Evolutionary conservation across 768 basidiomycete genomes (phyloP).

Genomic region (Auriscalpium microsporum): DNA sequence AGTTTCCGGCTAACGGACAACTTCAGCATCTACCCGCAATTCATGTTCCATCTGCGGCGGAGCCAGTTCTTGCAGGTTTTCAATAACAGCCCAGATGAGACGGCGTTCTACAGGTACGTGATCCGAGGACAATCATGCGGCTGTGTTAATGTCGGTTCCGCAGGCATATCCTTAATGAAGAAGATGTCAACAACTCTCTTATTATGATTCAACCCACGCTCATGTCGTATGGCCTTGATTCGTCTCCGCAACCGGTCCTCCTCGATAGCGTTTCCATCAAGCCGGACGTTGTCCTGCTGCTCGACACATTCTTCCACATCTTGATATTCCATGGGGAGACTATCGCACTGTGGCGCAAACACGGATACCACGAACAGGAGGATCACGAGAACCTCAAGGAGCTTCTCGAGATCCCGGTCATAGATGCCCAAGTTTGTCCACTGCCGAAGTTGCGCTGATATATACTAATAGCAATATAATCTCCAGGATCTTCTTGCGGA

Average conservation of each 20-base stretch:
- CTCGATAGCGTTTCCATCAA: constrained; percentile 98
- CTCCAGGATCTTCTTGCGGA: constrained; percentile 85
- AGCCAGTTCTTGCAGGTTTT: constrained; percentile 99
- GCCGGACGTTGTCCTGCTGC: constrained; percentile 89
- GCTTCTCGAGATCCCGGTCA: constrained; percentile 75
- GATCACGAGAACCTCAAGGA: constrained; percentile 99
- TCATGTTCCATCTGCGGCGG: constrained; percentile 98
- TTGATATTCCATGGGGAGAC: constrained; percentile 99
- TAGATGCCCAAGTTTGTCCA: constrained; percentile 69
- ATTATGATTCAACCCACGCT: constrained; percentile 99
- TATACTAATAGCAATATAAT: neutral
- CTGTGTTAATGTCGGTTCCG: constrained; percentile 55
- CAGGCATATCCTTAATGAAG: constrained; percentile 92
- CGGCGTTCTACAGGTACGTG: constrained; percentile 85
- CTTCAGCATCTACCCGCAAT: constrained; percentile 98
- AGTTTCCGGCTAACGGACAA: constrained; percentile 91
- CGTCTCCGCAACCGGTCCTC: constrained; percentile 84
- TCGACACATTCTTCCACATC: constrained; percentile 99
- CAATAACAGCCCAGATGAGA: constrained; percentile 99
- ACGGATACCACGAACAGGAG: constrained; percentile 97
- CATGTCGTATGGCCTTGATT: constrained; percentile 96
- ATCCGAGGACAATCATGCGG: neutral
- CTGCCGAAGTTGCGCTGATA: neutral
- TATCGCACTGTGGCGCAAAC: constrained; percentile 95
- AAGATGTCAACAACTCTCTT: constrained; percentile 97